Conservation (phyloP, 257 asterid genomes). For the Ehretia macrophylla region DNA sequence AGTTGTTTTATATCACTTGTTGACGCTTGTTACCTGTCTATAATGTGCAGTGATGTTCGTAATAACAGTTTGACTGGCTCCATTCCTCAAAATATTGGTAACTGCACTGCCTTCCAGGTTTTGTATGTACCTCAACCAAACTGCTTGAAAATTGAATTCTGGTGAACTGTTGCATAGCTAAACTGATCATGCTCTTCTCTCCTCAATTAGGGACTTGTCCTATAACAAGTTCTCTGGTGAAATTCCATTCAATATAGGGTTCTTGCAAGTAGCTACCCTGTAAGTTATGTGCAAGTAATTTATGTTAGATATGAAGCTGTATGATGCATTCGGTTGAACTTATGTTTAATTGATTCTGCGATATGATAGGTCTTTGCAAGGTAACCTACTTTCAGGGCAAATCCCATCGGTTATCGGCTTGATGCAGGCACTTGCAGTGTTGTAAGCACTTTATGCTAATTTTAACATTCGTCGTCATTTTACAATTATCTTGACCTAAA, state of each 20-base stretch:
- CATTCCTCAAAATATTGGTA: slow-evolving; percentile 80
- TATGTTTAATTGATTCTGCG: not conserved
- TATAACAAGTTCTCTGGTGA: slow-evolving; percentile 73
- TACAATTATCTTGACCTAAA: not conserved
- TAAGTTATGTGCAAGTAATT: slow-evolving; percentile 32
- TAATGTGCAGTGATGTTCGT: slow-evolving; percentile 72
- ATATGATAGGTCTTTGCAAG: slow-evolving; percentile 42
- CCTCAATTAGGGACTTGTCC: slow-evolving; percentile 73
- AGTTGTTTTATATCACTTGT: not conserved
- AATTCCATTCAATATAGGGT: slow-evolving; percentile 94
- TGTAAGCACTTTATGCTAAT: slow-evolving; percentile 45
- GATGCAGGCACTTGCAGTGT: slow-evolving; percentile 98
- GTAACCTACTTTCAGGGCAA: slow-evolving; percentile 63
- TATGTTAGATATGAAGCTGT: not conserved
- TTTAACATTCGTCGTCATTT: not conserved
- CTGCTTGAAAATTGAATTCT: not conserved
- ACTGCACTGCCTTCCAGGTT: slow-evolving; percentile 97
- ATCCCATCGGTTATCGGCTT: slow-evolving; percentile 94
- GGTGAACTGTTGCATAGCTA: not conserved
- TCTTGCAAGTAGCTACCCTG: slow-evolving; percentile 98
- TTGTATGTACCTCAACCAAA: slow-evolving; percentile 63
- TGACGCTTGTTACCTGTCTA: not conserved
- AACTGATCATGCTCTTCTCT: not conserved
- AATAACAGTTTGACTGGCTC: slow-evolving; percentile 90
- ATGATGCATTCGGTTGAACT: not conserved